Base-by-base conservation (phyloP, 2,329 filamentous ascomycete genomes). In the Lachnellula subtilissima region DNA sequence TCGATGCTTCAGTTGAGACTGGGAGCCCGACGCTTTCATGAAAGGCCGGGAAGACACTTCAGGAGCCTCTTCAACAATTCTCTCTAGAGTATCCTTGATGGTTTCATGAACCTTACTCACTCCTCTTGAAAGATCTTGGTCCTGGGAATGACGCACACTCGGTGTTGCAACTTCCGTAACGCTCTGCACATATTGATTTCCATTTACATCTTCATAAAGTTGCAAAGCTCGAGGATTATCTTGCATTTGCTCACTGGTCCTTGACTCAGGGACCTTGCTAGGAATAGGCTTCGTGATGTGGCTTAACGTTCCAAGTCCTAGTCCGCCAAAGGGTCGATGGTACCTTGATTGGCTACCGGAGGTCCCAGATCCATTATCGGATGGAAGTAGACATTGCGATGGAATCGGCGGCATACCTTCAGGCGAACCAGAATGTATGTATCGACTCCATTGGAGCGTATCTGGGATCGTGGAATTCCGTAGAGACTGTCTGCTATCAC, bases 381-480 rank as follows among this genome's bases (percentile, higher is more conserved):
- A 70, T 11, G 67, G 67, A 8, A 71, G 59, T n/a, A 70, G 55
- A 60, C 69, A 71, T 50, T 71, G 67, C 6, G 69, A 70, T 14
- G 70, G 70, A 48, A 71, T 71, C 25, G 69, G 64, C 37, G 70
- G 70, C 5, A 71, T 47, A 14, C 65, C 62, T 53, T 47, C 60
- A 17, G 59, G 43, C 15, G 63, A 60, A 46, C 62, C 65, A 49
- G 66, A 61, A 56, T 65, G 55, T 8, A 65, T 57, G 50, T 60
- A 61, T 25, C 59, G 59, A 39, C 62, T 62, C 63, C 63, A 68
- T 56, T 64, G 62, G 36, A 65, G 51, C 7, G 66, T 67, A 59
- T 67, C 65, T 25, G 61, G 67, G 40, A 66, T 32, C 17, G 32
- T n/a, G 19, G 54, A 52, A 19, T 50, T 35, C 36, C 40, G 53